Evolutionary conservation across 2,329 filamentous ascomycete species (phyloP), one percentile per base, ranked within the genome.

Genomic region (Epichloe gansuensis): DNA sequence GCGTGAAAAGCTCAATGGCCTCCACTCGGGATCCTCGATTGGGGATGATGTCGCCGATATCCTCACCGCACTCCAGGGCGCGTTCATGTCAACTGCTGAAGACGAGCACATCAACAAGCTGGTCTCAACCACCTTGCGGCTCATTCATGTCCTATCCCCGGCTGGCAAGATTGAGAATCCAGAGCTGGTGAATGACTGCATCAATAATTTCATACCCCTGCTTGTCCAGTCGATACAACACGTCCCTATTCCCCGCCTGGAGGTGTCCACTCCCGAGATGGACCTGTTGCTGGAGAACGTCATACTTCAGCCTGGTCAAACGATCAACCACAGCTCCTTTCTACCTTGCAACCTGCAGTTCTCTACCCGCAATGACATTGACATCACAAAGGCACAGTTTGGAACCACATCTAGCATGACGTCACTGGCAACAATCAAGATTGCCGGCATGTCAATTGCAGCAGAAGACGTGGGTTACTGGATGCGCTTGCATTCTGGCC

Each of bases 381-480:
- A 95, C 58, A 82, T 96, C 42, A 80, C 85, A 57, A 95, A 95
- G 66, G 84, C 83, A 17, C 82, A 78, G 6, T 61, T 64, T 28
- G 61, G 64, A n/a, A 91, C 86, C 0, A 76, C 78, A 2, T 82
- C 86, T 0, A 69, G 69, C 6, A 74, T 85, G 52, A 85, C 81
- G 25, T 90, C 87, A 0, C 73, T 86, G 2, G 77, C 93, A 58
- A 87, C 86, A 1, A 76, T 95, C 62, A 88, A 86, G 57, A 71
- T 95, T 41, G 84, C 89, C 57, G 91, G 91, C 0, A 71, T 97
- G 8, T 94, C 89, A 0, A 76, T 93, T 51, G 83, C 86, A 42
- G 91, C 91, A 3, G 82, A 91, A 25, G 90, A 96, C 56, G 75
- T 97, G 35, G 91, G 91, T 25, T 97, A 91, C 71, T 94, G 91